These are phyloP conservation scores for Vaucheria bursata DNA, from an alignment of 352 stramenopile genomes.

Conservation along the genomic window DNA sequence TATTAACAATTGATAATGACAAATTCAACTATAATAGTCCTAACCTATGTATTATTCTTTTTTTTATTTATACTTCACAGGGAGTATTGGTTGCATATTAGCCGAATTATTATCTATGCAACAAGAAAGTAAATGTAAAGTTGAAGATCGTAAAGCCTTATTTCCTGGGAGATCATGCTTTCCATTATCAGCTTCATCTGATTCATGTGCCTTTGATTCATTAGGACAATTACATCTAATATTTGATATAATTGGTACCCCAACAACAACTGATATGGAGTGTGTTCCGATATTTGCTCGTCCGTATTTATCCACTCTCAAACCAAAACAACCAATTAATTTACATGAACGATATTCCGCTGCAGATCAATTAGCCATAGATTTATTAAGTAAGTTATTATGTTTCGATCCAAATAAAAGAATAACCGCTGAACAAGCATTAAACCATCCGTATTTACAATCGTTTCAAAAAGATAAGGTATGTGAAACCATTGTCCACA, in stretches of 20 bases:
- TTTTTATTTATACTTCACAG: too few species aligned
- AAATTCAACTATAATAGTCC: too few species aligned
- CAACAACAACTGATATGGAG: conserved; percentile 67
- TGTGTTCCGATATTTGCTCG: conserved; percentile 32
- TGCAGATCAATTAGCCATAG: conserved; percentile 58
- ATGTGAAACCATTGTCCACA: conserved; percentile 10
- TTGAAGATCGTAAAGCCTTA: conserved; percentile 43
- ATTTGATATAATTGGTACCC: conserved; percentile 88
- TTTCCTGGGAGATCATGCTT: conserved; percentile 58
- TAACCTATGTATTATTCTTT: too few species aligned
- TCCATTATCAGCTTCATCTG: conserved; percentile 47
- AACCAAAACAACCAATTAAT: conserved; percentile 37
- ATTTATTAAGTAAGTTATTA: conserved; percentile 79
- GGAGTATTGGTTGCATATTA: conserved; percentile 57
- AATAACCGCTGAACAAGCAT: conserved; percentile 80
- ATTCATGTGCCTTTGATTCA: conserved; percentile 48
- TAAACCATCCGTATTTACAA: conserved; percentile 51
- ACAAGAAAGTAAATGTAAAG: neutral
- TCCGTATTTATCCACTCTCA: conserved; percentile 26
- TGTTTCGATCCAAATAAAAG: conserved; percentile 79
- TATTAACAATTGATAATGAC: too few species aligned
- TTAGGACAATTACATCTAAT: conserved; percentile 82
- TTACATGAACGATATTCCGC: conserved; percentile 61
- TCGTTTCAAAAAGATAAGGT: conserved; percentile 2
- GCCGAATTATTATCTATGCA: conserved; percentile 51